Base-by-base conservation (phyloP, 176 grass and related monocot genomes). In the Aegilops longissima region DNA sequence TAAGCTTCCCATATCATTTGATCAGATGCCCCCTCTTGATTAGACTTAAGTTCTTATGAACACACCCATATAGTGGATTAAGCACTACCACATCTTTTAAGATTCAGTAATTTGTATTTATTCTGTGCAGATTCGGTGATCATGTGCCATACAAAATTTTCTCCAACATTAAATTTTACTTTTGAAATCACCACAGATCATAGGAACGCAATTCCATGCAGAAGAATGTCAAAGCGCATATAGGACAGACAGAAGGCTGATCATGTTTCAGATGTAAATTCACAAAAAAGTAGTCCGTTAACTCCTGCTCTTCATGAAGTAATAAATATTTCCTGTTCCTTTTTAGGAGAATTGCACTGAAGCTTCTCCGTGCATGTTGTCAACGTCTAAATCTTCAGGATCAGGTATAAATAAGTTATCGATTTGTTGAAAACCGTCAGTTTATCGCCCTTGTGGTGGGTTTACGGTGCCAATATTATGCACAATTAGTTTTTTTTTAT, bases 181-280 rank as follows among this genome's bases (percentile, higher is more conserved):
- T 13, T 2, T 77, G 73, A 83, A 72, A 66, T 65, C 80, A 62
- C 25, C 20, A 52, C 86, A 94, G 92, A 76, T 86, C 17, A 21
- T 38, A 66, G 20, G 62, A 66, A 84, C 47, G 23, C 35, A 29
- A 58, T 81, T 84, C 86, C 76, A 84, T 44, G 80, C 47, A 89
- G 82, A 73, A 82, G 90, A 80, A 87, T 77, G 75, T 94, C 89
- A 76, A 79, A 86, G 75, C 70, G 92, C 13, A 69, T 94, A 66
- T 80, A 82, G 52, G 79, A 94, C 63, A 94, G 82, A 84, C 24
- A 3, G 49, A 89, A 87, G 83, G 70, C 54, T 21, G 77, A 68
- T 64, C 77, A 76, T 39, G 56, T 85, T 81, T 85, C 77, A 59
- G 35, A 88, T 61, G 84, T 93, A 90, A 59, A 54, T 35, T 79